These are phyloP conservation scores for Penicillium glabrum DNA, from an alignment of 2,329 filamentous ascomycete genomes.

Conservation along the genomic window DNA sequence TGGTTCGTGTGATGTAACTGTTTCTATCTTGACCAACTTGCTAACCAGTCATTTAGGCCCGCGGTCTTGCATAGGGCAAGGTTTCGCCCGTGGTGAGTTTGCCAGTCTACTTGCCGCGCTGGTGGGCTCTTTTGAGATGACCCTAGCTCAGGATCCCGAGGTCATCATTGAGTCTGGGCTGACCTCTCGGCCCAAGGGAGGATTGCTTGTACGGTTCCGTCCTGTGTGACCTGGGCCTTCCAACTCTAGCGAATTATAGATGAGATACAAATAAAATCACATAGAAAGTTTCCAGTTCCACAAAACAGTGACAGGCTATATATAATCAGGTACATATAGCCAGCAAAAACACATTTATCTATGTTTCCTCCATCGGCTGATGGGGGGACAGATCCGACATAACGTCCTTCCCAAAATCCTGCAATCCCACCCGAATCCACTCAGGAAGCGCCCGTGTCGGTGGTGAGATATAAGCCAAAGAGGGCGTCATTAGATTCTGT, in stretches of 20 bases:
- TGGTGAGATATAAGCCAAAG: conserved; percentile 3
- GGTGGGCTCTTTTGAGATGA: conserved; percentile 68
- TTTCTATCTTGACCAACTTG: not conserved
- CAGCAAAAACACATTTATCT: not conserved
- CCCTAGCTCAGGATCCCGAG: not conserved
- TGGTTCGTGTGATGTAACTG: conserved; percentile 45
- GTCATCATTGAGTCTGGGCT: conserved; percentile 1
- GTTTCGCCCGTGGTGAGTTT: conserved; percentile 80
- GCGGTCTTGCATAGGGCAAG: conserved; percentile 76
- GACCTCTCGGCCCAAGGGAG: conserved; percentile 3
- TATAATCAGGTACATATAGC: not conserved
- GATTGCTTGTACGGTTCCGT: conserved; percentile 1
- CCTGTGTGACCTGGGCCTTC: not conserved
- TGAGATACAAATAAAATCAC: not conserved
- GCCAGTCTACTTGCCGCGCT: conserved; percentile 75
- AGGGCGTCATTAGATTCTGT: conserved; percentile 3
- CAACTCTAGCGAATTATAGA: not conserved
- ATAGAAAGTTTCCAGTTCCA: not conserved
- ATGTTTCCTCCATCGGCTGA: conserved; percentile 2
- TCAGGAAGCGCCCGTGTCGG: conserved; percentile 4
- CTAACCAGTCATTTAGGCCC: conserved; percentile 42
- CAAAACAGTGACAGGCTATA: no score
- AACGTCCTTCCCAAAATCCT: conserved; percentile 5
- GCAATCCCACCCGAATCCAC: conserved; percentile 5
- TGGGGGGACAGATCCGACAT: conserved; percentile 4